phyloP scores from a whole-genome alignment of 2,329 filamentous ascomycete genomes.

The Nigrospora osmanthi region DNA sequence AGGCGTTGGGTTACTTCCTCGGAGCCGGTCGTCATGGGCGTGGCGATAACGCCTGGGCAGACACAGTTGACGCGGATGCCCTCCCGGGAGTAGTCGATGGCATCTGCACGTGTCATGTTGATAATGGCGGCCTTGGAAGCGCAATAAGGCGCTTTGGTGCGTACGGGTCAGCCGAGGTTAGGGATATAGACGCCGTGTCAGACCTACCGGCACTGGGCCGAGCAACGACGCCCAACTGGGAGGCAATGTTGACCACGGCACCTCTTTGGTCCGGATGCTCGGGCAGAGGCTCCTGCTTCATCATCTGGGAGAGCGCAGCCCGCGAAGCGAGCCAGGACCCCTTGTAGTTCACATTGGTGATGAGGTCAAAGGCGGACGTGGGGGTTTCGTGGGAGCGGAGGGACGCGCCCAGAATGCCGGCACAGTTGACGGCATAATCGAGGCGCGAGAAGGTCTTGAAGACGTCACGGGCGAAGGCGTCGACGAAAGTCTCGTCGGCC shows the following conservation, averaged over 20 bases:
- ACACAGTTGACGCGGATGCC: slow-evolving; percentile 29
- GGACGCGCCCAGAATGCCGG: slow-evolving; percentile 38
- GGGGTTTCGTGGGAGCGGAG: slow-evolving; percentile 37
- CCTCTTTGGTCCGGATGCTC: slow-evolving; percentile 35
- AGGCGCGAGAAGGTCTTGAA: slow-evolving; percentile 32
- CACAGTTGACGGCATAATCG: slow-evolving; percentile 50
- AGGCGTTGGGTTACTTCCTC: slow-evolving; percentile 29
- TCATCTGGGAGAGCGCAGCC: slow-evolving; percentile 35
- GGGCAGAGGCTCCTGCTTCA: slow-evolving; percentile 31
- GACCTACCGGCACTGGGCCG: slow-evolving; percentile 34
- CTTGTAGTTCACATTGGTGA: slow-evolving; percentile 48
- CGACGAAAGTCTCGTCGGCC: slow-evolving; percentile 35
- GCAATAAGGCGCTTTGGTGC: slow-evolving; percentile 45
- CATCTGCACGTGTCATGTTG: slow-evolving; percentile 47
- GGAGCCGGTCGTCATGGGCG: slow-evolving; percentile 34
- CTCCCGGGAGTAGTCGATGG: slow-evolving; percentile 45
- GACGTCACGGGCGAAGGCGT: slow-evolving; percentile 24
- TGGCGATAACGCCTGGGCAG: slow-evolving; percentile 35
- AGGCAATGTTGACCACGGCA: slow-evolving; percentile 43
- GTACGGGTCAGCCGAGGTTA: too few relatives aligned
- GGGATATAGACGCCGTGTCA: too few relatives aligned
- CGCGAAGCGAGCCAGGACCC: slow-evolving; percentile 39
- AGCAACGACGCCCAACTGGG: slow-evolving; percentile 41
- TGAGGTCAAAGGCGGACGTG: slow-evolving; percentile 38
- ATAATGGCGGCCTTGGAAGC: slow-evolving; percentile 51